A percentile compares a stretch with the other conserved stretches of the same genome.
phyloP scores from a whole-genome alignment of 2,329 filamentous ascomycete genomes.

The Davidsoniella virescens region DNA sequence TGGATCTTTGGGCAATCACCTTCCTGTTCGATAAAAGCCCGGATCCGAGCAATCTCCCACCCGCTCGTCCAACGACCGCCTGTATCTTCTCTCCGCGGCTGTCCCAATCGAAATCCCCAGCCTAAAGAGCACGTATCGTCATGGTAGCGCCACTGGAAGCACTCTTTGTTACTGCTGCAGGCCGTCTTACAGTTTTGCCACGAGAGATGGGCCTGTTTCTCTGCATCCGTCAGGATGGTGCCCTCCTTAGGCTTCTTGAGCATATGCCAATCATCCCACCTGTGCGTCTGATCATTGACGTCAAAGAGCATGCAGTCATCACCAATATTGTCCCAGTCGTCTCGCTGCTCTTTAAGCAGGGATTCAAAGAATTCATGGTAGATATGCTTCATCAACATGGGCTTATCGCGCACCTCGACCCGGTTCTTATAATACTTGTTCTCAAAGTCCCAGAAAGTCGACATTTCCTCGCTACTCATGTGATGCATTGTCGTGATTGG shows the following conservation, averaged over 20 bases:
- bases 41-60: constrained; percentile 27
- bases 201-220: constrained; percentile 26
- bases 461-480: constrained; percentile 33
- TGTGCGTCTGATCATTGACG: constrained; percentile 18
- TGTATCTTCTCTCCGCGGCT: constrained; percentile 21
- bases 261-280: constrained; percentile 16
- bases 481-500: constrained; percentile 41
- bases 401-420: constrained; percentile 14
- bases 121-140: constrained; percentile 24
- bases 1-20: constrained; percentile 21
- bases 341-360: constrained; percentile 22
- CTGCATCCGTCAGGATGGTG: constrained; percentile 20
- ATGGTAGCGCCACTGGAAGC: constrained; percentile 27
- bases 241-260: constrained; percentile 20
- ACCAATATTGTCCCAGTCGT: constrained; percentile 38
- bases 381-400: constrained; percentile 30
- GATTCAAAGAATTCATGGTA: constrained; percentile 30
- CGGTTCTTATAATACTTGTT: constrained; percentile 20
- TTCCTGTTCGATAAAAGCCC: constrained; percentile 21
- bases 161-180: constrained; percentile 24
- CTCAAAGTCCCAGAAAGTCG: constrained; percentile 35
- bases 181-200: constrained; percentile 28
- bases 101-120: constrained; percentile 24
- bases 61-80: constrained; percentile 23
- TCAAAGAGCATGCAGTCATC: constrained; percentile 29